Conservation (phyloP, 2,329 filamentous ascomycete species). For the Trichoderma semiorbis region DNA sequence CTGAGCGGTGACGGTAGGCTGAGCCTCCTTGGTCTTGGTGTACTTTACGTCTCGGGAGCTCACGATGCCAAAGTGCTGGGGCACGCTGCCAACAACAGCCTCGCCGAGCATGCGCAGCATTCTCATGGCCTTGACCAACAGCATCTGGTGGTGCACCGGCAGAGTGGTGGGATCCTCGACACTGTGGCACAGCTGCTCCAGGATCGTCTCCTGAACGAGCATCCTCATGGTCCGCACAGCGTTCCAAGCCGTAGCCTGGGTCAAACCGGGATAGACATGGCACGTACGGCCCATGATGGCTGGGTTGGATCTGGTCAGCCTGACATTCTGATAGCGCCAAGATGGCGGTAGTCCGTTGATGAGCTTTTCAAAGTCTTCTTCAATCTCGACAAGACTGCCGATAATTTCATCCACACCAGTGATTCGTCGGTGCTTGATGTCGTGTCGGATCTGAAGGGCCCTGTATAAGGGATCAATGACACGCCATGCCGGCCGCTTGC, state of each 20-base stretch:
- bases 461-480: constrained; percentile 44
- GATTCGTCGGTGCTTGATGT: constrained; percentile 40
- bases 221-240: constrained; percentile 44
- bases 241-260: constrained; percentile 48
- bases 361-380: constrained; percentile 41
- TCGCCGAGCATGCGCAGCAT: constrained; percentile 39
- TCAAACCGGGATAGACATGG: constrained; percentile 45
- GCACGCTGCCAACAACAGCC: constrained; percentile 45
- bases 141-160: constrained; percentile 33
- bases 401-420: constrained; percentile 35
- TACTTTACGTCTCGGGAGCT: constrained; percentile 37
- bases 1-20: constrained; percentile 29
- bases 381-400: constrained; percentile 37
- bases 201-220: constrained; percentile 46
- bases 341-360: constrained; percentile 37
- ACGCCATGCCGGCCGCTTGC: constrained; percentile 40
- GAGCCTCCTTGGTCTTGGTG: constrained; percentile 20
- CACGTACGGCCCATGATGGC: constrained; percentile 41
- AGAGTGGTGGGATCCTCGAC: constrained; percentile 28
- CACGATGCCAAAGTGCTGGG: constrained; percentile 49
- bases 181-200: constrained; percentile 40
- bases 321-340: constrained; percentile 43
- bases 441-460: constrained; percentile 45
- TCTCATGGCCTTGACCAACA: constrained; percentile 36
- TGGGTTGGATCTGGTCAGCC: constrained; percentile 37